Evolutionary conservation across 345 rosid genomes (phyloP).

Genomic region (Cardiospermum halicacabum): DNA sequence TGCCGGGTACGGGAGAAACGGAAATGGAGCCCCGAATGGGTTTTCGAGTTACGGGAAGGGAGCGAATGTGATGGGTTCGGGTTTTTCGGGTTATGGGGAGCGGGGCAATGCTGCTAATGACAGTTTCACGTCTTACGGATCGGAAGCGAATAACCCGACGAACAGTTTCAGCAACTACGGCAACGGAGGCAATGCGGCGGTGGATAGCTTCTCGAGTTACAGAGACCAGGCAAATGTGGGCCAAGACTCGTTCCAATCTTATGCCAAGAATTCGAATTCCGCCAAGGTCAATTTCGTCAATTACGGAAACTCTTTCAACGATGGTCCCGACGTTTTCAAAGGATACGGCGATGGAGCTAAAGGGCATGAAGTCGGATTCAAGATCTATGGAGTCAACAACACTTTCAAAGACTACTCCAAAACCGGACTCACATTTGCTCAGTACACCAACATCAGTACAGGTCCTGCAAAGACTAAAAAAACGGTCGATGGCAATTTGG

Average conservation of each 20-base stretch:
- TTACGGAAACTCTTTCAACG: constrained; percentile 55
- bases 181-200: constrained; percentile 38
- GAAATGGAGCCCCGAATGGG: constrained; percentile 49
- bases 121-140: constrained; percentile 64
- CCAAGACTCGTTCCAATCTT: constrained; percentile 56
- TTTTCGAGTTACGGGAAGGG: constrained; percentile 51
- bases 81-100: constrained; percentile 61
- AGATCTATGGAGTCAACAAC: constrained; percentile 42
- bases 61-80: constrained; percentile 64
- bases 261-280: constrained; percentile 47
- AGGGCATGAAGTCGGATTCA: constrained; percentile 38
- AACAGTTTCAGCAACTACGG: constrained; percentile 66
- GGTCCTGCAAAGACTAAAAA: neutral
- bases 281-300: constrained; percentile 39
- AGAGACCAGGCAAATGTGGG: constrained; percentile 57
- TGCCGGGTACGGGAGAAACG: constrained; percentile 61
- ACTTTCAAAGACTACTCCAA: constrained; percentile 54
- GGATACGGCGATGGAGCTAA: constrained; percentile 47
- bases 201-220: constrained; percentile 47
- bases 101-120: constrained; percentile 50
- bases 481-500: constrained; percentile 30
- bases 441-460: constrained; percentile 32
- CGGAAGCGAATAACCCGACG: constrained; percentile 52
- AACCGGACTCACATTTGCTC: constrained; percentile 39
- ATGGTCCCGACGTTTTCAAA: constrained; percentile 50